phyloP scores from a whole-genome alignment of 1,139 yeast genomes.

The Magnusiomyces sp. region DNA sequence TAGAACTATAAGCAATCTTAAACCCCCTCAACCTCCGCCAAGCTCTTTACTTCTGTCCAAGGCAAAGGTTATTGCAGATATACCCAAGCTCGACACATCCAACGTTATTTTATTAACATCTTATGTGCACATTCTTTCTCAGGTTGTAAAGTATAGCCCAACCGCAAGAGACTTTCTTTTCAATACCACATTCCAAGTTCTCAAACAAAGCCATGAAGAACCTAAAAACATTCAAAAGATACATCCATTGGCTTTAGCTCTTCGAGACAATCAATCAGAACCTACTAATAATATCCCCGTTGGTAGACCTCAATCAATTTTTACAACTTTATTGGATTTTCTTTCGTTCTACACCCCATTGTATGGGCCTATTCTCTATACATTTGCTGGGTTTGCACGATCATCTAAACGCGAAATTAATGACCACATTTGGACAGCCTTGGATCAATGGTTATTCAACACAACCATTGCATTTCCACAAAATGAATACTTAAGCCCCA shows the following conservation, averaged over 20 bases:
- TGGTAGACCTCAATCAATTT: slow-evolving; percentile 8
- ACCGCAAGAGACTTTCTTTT: slow-evolving; percentile 33
- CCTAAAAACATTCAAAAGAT: no score
- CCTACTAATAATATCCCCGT: not conserved
- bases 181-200: slow-evolving; percentile 11
- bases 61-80: slow-evolving; percentile 21
- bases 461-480: slow-evolving; percentile 23
- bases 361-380: slow-evolving; percentile 44
- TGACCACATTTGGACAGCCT: slow-evolving; percentile 52
- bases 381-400: slow-evolving; percentile 42
- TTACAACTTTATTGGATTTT: slow-evolving; percentile 38
- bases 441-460: slow-evolving; percentile 70
- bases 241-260: no score
- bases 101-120: slow-evolving; percentile 71
- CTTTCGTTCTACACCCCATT: slow-evolving; percentile 45
- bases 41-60: slow-evolving; percentile 13
- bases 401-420: slow-evolving; percentile 40
- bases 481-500: slow-evolving; percentile 22
- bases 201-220: no score
- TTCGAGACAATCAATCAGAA: no score
- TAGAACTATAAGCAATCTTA: slow-evolving; percentile 46
- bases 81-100: slow-evolving; percentile 64
- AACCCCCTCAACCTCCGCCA: slow-evolving; percentile 17
- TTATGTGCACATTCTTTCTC: slow-evolving; percentile 48
- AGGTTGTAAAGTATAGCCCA: slow-evolving; percentile 40